These are phyloP conservation scores for Penicillium goetzii DNA, from an alignment of 495 filamentous ascomycete genomes.

Conservation along the genomic window DNA sequence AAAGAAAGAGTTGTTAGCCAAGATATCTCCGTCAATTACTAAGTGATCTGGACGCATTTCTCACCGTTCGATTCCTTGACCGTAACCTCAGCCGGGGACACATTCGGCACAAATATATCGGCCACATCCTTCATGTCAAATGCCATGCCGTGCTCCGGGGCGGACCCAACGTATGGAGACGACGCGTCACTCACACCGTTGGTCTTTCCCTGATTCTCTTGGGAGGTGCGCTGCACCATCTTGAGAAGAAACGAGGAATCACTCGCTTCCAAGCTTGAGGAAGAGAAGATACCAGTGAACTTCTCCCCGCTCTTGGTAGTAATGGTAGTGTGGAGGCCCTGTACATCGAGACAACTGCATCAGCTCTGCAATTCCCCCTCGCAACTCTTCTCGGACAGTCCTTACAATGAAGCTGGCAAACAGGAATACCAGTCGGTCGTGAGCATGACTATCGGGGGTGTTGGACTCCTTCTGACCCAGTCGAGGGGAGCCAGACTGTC, in stretches of 20 bases:
- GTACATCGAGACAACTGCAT: conserved; percentile 15
- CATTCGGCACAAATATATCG: conserved; percentile 65
- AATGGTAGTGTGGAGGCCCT: conserved; percentile 72
- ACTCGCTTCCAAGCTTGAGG: conserved; percentile 58
- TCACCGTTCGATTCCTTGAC: conserved; percentile 74
- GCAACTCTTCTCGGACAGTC: conserved; percentile 31
- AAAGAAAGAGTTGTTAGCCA: not conserved
- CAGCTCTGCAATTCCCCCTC: conserved; percentile 23
- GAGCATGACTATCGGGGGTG: conserved; percentile 63
- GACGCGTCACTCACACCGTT: conserved; percentile 59
- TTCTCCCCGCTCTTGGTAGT: conserved; percentile 71
- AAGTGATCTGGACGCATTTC: conserved; percentile 14
- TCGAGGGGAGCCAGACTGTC: conserved; percentile 47
- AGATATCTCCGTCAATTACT: not conserved
- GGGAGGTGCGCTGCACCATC: conserved; percentile 73
- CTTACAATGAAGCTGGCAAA: conserved; percentile 65
- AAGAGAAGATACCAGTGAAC: conserved; percentile 72
- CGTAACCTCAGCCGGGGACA: conserved; percentile 51
- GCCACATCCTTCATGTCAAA: conserved; percentile 79
- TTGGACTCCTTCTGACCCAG: conserved; percentile 53
- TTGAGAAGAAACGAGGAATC: conserved; percentile 72
- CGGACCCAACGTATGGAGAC: conserved; percentile 61
- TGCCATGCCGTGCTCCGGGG: conserved; percentile 70
- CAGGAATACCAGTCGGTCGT: conserved; percentile 67
- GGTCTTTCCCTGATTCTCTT: conserved; percentile 49